Conservation (phyloP, 2,329 filamentous ascomycete species). For the Aspergillus carbonarius region DNA sequence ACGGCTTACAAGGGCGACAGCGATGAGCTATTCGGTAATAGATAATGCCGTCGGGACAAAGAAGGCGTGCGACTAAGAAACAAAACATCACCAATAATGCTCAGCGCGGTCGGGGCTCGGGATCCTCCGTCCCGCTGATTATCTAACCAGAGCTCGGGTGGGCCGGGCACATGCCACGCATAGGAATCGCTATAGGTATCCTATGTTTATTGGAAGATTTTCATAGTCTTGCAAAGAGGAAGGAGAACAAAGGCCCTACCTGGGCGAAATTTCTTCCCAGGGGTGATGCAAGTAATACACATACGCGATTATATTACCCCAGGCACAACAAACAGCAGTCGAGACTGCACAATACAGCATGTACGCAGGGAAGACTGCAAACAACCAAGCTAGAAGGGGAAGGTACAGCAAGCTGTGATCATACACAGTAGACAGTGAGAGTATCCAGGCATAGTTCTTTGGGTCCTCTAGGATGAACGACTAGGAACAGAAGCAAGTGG, state of each 20-base stretch:
- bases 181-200: too few species aligned
- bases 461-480: conserved; percentile 12
- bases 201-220: too few species aligned
- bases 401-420: conserved; percentile 16
- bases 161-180: background rate
- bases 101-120: conserved; percentile 9
- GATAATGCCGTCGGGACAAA: conserved; percentile 6
- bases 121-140: conserved; percentile 24
- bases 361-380: background rate
- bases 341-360: background rate
- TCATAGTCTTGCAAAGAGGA: too few species aligned
- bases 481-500: conserved; percentile 17
- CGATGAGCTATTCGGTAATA: conserved; percentile 6
- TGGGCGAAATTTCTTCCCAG: background rate
- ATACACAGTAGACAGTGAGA: conserved; percentile 17
- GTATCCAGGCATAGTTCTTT: conserved; percentile 13
- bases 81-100: conserved; percentile 17
- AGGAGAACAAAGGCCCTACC: too few species aligned
- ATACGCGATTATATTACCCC: conserved; percentile 25
- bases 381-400: background rate
- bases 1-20: background rate
- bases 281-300: conserved; percentile 1
- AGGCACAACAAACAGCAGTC: background rate
- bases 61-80: conserved; percentile 14
- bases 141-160: conserved; percentile 14